Base-by-base conservation (phyloP, 768 basidiomycete species). In the Lactarius indigo region DNA sequence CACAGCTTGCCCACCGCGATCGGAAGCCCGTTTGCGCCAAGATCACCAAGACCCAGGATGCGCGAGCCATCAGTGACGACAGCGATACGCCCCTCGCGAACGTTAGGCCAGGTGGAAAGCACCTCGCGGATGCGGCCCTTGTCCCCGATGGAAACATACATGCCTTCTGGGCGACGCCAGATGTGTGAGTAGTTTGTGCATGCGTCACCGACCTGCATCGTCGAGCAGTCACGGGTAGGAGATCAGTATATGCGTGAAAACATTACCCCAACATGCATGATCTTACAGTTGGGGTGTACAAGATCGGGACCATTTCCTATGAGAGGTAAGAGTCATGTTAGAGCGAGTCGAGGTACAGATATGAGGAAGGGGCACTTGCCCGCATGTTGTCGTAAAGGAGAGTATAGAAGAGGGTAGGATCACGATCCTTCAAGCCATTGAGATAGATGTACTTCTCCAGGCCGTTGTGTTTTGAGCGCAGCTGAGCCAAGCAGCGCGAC, bases 61-160 rank as follows among this genome's bases (percentile, higher is more conserved):
- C 95, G 87, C 15, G 91, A 92, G 41, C 90, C 95, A 75, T 96
- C 95, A 0, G 95, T 97, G 28, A 97, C 94, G 54, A 98, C 95
- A 61, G 87, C 85, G 70, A 97, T 96, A 44, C 92, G 85, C 20
- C 90, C 89, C 41, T 92, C 87, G 59, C 87, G 81, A 65, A 87
- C 77, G 65, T 81, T 84, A 8, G 90, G 87, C 89, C 91, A 94
- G 72, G 87, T 89, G 54, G 79, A 76, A 44, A 96, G 79, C 64
- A 96, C 85, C 67, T 81, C 76, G 55, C 85, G 80, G 71, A 96
- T 89, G 54, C 85, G 88, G 55, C 92, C 94, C 74, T 91, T 91
- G 78, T 98, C 93, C 61, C 86, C 85, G 72, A 92, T 83, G 28
- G 91, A 91, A 70, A 97, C 79, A 72, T 85, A 89, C 87, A 66